Evolutionary conservation across 2,329 filamentous ascomycete genomes (phyloP), one percentile per base, ranked within the genome.

Genomic region (Akanthomyces dipterigenus): DNA sequence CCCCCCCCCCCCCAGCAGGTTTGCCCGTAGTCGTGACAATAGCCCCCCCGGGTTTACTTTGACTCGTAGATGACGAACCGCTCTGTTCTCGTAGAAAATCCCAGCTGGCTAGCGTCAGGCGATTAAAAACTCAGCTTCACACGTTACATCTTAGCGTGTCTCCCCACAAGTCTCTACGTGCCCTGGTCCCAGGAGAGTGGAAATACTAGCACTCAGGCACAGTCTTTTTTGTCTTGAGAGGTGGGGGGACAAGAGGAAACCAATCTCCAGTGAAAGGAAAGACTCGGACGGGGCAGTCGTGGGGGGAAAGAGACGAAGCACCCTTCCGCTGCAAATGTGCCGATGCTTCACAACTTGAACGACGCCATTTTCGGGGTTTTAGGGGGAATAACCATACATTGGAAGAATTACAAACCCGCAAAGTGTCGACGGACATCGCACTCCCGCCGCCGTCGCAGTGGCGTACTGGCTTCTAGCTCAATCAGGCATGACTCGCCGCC

Each of bases 91-190:
- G 48, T 36, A 38, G 16, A n/a, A 38, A 26, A 28, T 12, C 34
- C 50, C 20, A 54, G 45, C 34, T 40, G 16, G 18, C 36, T 24
- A 26, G 57, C 9, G 57, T 60, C 34, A 8, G 45, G n/a, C 48
- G 11, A n/a, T 11, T 26, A 26, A 50, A 48, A 53, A 46, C 28
- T 60, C 57, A 45, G 59, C 51, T 55, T 61, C 59, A 61, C 59
- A 61, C 59, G 59, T 61, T 61, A 61, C 59, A 61, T 61, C 57
- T 46, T 60, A 54, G 48, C 38, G 28, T 45, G 26, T 45, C 34
- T 14, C 57, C 48, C 57, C 57, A 53, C 57, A 60, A 53, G 28
- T 60, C n/a, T 36, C 16, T 12, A 24, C 14, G 43, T 31, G 46
- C 55, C 55, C 34, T n/a, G 12, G 56, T 43, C 45, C 56, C 48